phyloP scores from a whole-genome alignment of 352 stramenopile species.

The Paralagenidium karlingii region DNA sequence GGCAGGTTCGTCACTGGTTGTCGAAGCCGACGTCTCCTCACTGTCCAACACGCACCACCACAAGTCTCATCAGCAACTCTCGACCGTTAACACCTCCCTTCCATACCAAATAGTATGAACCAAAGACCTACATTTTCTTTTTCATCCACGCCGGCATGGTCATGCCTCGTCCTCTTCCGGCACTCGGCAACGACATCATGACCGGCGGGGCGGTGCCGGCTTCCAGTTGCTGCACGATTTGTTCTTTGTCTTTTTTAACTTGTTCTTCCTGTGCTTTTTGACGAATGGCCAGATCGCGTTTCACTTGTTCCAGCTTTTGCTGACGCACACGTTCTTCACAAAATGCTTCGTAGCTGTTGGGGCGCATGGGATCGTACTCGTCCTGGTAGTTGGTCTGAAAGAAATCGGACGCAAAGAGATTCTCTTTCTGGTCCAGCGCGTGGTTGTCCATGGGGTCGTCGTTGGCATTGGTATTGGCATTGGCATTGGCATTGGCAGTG shows the following conservation, averaged over 20 bases:
- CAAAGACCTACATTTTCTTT: constrained; percentile 70
- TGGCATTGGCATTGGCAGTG: too few relatives aligned
- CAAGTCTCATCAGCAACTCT: background rate
- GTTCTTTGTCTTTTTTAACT: constrained; percentile 56
- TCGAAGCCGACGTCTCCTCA: constrained; percentile 30
- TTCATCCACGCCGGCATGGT: constrained; percentile 89
- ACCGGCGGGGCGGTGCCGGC: constrained; percentile 35
- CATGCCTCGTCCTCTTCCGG: constrained; percentile 76
- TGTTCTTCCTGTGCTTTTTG: constrained; percentile 62
- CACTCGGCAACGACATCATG: constrained; percentile 25
- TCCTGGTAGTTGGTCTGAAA: constrained; percentile 70
- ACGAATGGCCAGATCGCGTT: constrained; percentile 59
- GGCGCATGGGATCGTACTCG: constrained; percentile 76
- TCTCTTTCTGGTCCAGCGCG: background rate
- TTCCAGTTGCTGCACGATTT: constrained; percentile 55
- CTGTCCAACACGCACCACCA: constrained; percentile 14
- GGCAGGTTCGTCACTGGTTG: background rate
- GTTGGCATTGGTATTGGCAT: too few relatives aligned
- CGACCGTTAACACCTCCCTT: too few relatives aligned
- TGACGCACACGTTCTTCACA: constrained; percentile 66
- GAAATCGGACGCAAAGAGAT: constrained; percentile 17
- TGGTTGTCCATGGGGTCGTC: background rate
- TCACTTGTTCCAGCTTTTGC: constrained; percentile 74
- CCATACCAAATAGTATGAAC: constrained; percentile 5
- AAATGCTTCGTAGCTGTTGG: constrained; percentile 84